phyloP scores from a whole-genome alignment of 495 filamentous ascomycete species.

The Xylaria venustula region DNA sequence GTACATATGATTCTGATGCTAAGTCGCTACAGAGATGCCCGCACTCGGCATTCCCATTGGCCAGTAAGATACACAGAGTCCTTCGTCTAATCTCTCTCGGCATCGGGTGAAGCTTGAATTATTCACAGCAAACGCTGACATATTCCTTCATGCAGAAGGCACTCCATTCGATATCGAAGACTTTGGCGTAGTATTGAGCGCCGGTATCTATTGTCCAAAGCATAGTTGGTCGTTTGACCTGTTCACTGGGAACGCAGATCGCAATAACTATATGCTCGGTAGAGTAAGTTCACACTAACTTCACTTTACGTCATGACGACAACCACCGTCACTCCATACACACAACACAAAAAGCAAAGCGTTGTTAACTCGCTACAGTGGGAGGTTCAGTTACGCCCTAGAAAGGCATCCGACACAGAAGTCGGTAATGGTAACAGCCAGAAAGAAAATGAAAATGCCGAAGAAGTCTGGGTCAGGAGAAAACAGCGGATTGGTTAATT shows the following conservation, averaged over 20 bases:
- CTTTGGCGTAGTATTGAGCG: conserved; percentile 51
- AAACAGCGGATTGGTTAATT: conserved; percentile 42
- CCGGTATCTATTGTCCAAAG: conserved; percentile 59
- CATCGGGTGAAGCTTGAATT: neutral
- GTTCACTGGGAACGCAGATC: conserved; percentile 53
- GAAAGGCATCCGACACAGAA: conserved; percentile 9
- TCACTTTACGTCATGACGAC: too few species aligned
- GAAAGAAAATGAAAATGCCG: conserved; percentile 25
- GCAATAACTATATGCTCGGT: conserved; percentile 57
- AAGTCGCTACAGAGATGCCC: conserved; percentile 53
- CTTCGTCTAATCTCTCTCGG: neutral
- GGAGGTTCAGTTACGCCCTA: conserved; percentile 56
- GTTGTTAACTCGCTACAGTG: conserved; percentile 28
- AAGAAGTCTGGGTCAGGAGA: conserved; percentile 58
- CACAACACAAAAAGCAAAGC: neutral
- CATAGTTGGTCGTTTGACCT: conserved; percentile 64
- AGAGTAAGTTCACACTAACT: conserved; percentile 27
- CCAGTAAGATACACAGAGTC: neutral
- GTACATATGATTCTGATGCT: neutral
- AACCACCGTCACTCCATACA: too few species aligned
- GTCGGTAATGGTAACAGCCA: neutral
- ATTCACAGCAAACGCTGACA: neutral
- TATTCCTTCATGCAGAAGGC: conserved; percentile 38
- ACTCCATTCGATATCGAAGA: conserved; percentile 63
- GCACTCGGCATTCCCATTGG: conserved; percentile 56